Evolutionary conservation across 345 rosid species (phyloP), one percentile per base, ranked within the genome.

Genomic region (Gossypium herbaceum): DNA sequence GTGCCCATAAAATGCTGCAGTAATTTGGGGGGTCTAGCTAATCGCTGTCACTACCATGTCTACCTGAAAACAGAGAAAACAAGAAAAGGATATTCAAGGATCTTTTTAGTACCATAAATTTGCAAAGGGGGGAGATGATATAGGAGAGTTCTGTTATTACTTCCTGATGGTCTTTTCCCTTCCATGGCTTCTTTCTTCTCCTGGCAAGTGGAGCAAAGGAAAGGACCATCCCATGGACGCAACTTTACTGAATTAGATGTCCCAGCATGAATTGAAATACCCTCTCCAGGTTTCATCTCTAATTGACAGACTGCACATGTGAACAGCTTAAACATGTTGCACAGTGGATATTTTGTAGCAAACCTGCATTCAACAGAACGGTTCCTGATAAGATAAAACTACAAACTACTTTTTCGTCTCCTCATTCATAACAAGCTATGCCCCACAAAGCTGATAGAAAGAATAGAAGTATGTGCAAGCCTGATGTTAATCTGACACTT

Each of bases 191-290:
- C 98, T 86, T 85, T 96, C 84, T 93, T 96, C 76, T 93, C 91
- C 81, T 96, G 99, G 89, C 99, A 96, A 86, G 92, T 96, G 58
- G 70, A 65, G 78, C 99, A 96, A 83, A 96, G 98, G 85, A 93
- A 96, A 73, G 99, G 99, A 75, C 99, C 99, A 88, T 96, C 99
- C 93, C 98, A 93, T 5, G 99, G 95, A 70, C 97, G 97, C 75
- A 88, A 76, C 80, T 85, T 93, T 72, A 89, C 81, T 10, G 82
- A 74, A 79, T 85, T 79, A 75, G 94, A 75, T 27, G 92, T 68
- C 11, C 87, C 97, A 50, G 89, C 90, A 60, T 96, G 99, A 83
- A 96, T 87, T 62, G 99, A 93, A 63, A 92, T 79, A 68, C 98
- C 99, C 85, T 96, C 94, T 66, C 93, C 98, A 44, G 99, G 99